Conservation (phyloP, 2,329 filamentous ascomycete genomes). For the Tolypocladium sp. region DNA sequence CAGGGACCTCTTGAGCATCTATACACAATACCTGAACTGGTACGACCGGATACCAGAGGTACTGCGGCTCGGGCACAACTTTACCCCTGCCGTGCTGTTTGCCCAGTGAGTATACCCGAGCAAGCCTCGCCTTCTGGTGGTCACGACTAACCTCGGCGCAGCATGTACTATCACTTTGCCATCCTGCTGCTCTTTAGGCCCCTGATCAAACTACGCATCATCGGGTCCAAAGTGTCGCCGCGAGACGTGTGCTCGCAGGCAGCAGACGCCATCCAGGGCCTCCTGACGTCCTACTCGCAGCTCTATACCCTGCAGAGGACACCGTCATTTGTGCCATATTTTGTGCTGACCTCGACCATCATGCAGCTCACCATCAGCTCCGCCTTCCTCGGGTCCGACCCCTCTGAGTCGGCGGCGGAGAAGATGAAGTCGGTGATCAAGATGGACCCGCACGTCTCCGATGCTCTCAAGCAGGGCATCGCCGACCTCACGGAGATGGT, state of each 20-base stretch:
- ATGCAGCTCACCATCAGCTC: constrained; percentile 49
- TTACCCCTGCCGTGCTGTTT: constrained; percentile 64
- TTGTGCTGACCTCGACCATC: constrained; percentile 51
- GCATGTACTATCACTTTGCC: constrained; percentile 63
- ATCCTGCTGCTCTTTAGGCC: constrained; percentile 68
- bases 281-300: constrained; percentile 47
- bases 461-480: constrained; percentile 44
- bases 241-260: constrained; percentile 57
- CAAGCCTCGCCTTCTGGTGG: not conserved
- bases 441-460: constrained; percentile 29
- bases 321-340: constrained; percentile 52
- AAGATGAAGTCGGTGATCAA: constrained; percentile 23
- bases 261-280: constrained; percentile 48
- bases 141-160: constrained; percentile 16
- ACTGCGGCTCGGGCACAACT: constrained; percentile 56
- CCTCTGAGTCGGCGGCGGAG: constrained; percentile 4
- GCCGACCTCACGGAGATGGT: constrained; percentile 52
- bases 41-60: constrained; percentile 58
- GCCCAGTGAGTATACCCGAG: constrained; percentile 50
- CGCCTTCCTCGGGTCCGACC: constrained; percentile 11
- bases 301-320: constrained; percentile 50
- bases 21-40: constrained; percentile 63
- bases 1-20: constrained; percentile 52
- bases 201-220: constrained; percentile 54
- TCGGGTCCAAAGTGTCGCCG: constrained; percentile 54